Evolutionary conservation across 768 basidiomycete genomes (phyloP).

Genomic region (Boletales sp.): DNA sequence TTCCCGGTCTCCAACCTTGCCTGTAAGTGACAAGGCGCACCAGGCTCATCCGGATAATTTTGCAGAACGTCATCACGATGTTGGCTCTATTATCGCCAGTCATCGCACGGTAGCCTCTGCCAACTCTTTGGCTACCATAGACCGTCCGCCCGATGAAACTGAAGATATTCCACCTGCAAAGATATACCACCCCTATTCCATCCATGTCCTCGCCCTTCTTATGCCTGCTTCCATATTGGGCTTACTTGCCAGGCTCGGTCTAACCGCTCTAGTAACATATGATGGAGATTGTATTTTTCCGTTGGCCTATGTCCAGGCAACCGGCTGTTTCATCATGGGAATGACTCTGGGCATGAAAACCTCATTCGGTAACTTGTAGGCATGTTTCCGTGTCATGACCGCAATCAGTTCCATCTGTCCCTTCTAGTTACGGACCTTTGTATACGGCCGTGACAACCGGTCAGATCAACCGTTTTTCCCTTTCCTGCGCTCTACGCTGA

Average conservation of each 20-base stretch:
- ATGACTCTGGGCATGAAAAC: conserved; percentile 66
- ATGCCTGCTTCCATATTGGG: conserved; percentile 84
- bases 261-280: conserved; percentile 71
- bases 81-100: conserved; percentile 34
- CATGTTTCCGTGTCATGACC: conserved; percentile 7
- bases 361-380: conserved; percentile 74
- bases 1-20: background rate
- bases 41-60: background rate
- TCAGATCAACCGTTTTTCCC: conserved; percentile 23
- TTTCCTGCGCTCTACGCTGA: background rate
- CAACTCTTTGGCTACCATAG: conserved; percentile 39
- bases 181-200: conserved; percentile 51
- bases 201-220: conserved; percentile 65
- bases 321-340: conserved; percentile 94
- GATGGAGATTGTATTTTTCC: conserved; percentile 75
- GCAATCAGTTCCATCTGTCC: conserved; percentile 5
- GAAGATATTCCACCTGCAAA: conserved; percentile 34
- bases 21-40: conserved; percentile 1
- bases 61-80: conserved; percentile 19
- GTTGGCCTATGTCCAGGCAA: conserved; percentile 79
- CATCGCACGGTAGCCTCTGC: conserved; percentile 32
- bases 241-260: conserved; percentile 75
- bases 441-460: conserved; percentile 89
- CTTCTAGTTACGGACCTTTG: conserved; percentile 74
- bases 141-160: conserved; percentile 35